phyloP scores from a whole-genome alignment of 176 grass and related monocot species.

The Triticum turgidum region DNA sequence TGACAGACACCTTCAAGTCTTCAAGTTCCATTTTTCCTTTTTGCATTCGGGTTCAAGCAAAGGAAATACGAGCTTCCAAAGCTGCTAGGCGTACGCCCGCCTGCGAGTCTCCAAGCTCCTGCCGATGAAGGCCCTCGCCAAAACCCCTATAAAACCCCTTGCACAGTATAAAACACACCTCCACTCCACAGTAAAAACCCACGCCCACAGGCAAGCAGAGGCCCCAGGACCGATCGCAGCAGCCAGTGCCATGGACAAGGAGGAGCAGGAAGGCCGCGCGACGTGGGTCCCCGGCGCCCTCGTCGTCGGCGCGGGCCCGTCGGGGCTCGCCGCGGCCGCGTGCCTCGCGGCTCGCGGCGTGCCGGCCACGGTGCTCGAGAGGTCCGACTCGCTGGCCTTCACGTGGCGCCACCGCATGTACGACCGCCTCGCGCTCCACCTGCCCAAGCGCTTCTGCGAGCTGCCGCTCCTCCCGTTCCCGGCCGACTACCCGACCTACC shows the following conservation, averaged over 20 bases:
- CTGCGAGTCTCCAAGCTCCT: background rate
- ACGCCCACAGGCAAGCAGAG: background rate
- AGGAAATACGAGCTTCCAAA: background rate
- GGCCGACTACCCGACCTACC: slow-evolving; percentile 62
- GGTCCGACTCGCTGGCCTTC: slow-evolving; percentile 74
- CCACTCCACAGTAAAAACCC: slow-evolving; percentile 29
- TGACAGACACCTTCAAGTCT: background rate
- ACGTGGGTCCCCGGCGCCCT: slow-evolving; percentile 62
- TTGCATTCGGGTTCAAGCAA: background rate
- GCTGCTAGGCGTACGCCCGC: background rate
- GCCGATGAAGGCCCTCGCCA: background rate
- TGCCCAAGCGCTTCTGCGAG: slow-evolving; percentile 92
- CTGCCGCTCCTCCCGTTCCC: slow-evolving; percentile 84
- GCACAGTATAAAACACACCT: slow-evolving; percentile 6
- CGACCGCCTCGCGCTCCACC: slow-evolving; percentile 89
- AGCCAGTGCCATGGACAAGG: slow-evolving; percentile 22
- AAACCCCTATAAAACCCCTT: slow-evolving; percentile 60
- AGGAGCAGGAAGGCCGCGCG: slow-evolving; percentile 1
- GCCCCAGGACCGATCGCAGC: background rate
- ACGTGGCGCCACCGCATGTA: slow-evolving; percentile 90
- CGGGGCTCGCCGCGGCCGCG: slow-evolving; percentile 71
- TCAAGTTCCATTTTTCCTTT: slow-evolving; percentile 16
- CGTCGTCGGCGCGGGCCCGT: slow-evolving; percentile 87
- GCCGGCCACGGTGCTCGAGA: slow-evolving; percentile 76
- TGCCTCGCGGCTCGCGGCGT: slow-evolving; percentile 75